Evolutionary conservation across 345 rosid genomes (phyloP).

Genomic region (Aurinia saxatilis): DNA sequence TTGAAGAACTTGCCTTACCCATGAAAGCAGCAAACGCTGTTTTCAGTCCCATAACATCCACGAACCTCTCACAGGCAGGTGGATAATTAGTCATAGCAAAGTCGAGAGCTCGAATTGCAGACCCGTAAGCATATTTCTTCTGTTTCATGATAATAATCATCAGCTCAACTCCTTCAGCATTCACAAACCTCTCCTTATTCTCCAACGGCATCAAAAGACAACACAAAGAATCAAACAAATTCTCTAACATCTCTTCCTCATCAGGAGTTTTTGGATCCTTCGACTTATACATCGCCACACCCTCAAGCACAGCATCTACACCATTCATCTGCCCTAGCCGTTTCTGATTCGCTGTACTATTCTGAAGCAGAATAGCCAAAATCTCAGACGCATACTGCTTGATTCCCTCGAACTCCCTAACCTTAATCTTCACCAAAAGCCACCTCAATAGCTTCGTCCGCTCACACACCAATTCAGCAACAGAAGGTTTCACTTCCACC

Average conservation of each 20-base stretch:
- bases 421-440: constrained; percentile 72
- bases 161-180: constrained; percentile 95
- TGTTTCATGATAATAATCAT: constrained; percentile 98
- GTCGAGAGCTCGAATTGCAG: constrained; percentile 88
- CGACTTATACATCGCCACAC: constrained; percentile 88
- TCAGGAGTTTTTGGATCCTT: constrained; percentile 85
- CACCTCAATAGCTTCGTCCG: constrained; percentile 75
- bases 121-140: constrained; percentile 91
- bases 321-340: constrained; percentile 93
- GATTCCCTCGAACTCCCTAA: constrained; percentile 77
- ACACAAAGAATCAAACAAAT: constrained; percentile 78
- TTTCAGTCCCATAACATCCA: constrained; percentile 91
- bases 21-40: constrained; percentile 96
- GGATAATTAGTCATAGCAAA: constrained; percentile 96
- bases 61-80: constrained; percentile 93
- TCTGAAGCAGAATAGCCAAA: constrained; percentile 80
- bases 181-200: constrained; percentile 95
- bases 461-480: constrained; percentile 84
- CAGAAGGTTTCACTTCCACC: constrained; percentile 89
- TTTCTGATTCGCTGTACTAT: constrained; percentile 79
- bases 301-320: constrained; percentile 83
- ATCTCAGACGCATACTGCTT: constrained; percentile 97
- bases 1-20: constrained; percentile 91
- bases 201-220: constrained; percentile 95
- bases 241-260: constrained; percentile 98